These are phyloP conservation scores for Backusella luteola DNA, from an alignment of 192 early-diverging fungal species.

Conservation along the genomic window DNA sequence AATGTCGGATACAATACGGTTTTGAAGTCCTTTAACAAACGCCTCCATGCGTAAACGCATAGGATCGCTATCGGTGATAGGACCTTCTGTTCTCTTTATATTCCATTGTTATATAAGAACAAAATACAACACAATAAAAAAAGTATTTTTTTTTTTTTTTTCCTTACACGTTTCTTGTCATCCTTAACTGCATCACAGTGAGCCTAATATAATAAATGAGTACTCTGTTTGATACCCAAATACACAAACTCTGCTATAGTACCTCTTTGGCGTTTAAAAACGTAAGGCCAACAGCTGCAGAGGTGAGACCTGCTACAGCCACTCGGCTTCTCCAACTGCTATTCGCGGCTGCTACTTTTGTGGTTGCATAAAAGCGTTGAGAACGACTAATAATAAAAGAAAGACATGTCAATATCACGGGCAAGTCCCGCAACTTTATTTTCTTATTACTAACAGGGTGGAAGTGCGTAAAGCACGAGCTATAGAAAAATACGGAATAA, in stretches of 20 bases:
- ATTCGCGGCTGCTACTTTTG: neutral
- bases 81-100: constrained; percentile 34
- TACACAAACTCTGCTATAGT: neutral
- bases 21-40: constrained; percentile 76
- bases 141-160: constrained; percentile 14
- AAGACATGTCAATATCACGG: neutral
- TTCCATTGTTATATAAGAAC: neutral
- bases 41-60: constrained; percentile 85
- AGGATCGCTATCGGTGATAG: constrained; percentile 48
- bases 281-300: constrained; percentile 6
- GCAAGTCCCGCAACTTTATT: neutral
- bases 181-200: constrained; percentile 31
- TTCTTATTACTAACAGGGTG: neutral
- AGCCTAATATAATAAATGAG: neutral
- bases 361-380: constrained; percentile 19
- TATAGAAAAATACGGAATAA: neutral
- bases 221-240: neutral
- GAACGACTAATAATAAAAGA: neutral
- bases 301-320: neutral
- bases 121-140: too few species aligned
- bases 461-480: constrained; percentile 4
- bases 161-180: constrained; percentile 30
- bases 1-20: constrained; percentile 68
- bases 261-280: constrained; percentile 13
- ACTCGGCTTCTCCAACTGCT: neutral